Conservation (phyloP, 768 basidiomycete genomes). For the Tylopilus vinaceipallidus region DNA sequence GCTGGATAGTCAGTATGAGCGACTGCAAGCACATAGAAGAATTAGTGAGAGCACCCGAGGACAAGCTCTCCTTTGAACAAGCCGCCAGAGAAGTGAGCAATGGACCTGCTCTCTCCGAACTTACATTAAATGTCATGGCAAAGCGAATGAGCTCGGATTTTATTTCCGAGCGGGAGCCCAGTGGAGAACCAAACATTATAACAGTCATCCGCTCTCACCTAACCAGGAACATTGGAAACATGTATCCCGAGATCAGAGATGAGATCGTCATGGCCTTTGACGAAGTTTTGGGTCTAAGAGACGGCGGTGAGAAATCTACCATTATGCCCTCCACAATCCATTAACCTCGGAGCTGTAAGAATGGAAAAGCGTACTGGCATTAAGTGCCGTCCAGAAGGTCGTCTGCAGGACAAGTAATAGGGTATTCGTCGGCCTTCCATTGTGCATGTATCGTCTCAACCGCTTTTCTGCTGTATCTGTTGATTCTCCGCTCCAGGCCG, state of each 20-base stretch:
- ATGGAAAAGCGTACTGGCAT: too few relatives aligned
- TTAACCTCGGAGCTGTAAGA: too few relatives aligned
- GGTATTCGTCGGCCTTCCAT: too few relatives aligned
- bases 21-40: too few relatives aligned
- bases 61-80: conserved; percentile 35
- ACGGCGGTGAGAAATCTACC: not conserved
- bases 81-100: conserved; percentile 35
- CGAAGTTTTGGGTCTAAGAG: too few relatives aligned
- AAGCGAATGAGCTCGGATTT: conserved; percentile 34
- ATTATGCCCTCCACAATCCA: too few relatives aligned
- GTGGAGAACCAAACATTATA: conserved; percentile 14
- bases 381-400: too few relatives aligned
- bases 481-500: too few relatives aligned
- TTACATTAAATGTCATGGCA: not conserved
- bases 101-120: not conserved
- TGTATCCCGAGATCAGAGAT: conserved; percentile 41
- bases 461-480: too few relatives aligned
- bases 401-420: too few relatives aligned
- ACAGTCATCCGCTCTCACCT: conserved; percentile 27
- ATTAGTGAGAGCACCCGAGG: conserved; percentile 27
- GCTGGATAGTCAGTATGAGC: too few relatives aligned
- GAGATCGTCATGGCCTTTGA: conserved; percentile 41
- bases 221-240: conserved; percentile 36
- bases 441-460: too few relatives aligned
- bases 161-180: conserved; percentile 34